Evolutionary conservation across 1,284 basidiomycete species (phyloP), one percentile per base, ranked within the genome.

Genomic region (Naganishia sp.): DNA sequence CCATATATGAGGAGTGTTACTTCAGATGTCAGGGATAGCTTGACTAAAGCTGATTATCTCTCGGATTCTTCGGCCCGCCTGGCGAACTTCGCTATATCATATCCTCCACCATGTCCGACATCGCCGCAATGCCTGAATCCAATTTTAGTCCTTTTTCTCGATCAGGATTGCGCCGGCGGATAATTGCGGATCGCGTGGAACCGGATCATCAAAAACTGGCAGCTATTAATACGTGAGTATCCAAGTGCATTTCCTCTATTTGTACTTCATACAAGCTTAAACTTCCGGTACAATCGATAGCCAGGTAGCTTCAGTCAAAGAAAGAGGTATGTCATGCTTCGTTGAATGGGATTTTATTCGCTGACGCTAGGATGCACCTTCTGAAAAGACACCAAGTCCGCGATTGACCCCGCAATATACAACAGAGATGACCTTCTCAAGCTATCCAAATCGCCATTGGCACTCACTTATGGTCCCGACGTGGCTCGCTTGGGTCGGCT

Each of bases 211-310:
- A 13, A 10, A 33, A 6, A 13, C 28, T 31, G 15, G 43, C 50
- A 16, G 31, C 46, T 15, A 46, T 60, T n/a, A 28, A 60, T n/a
- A 60, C 57, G 57, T 60, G 1, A 60, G 57, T 42, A 9, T 2
- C n/a, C 36, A 11, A 28, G 10, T 10, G 5, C 15, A 28, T 50
- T 25, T 23, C 21, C 49, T 6, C 7, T 7, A 33, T 31, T 31
- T 11, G 31, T 13, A n/a, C 50, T 53, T 2, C 16, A 23, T 3
- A 15, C 45, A 9, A 7, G 25, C 10, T 16, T 48, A 5, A n/a
- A 2, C n/a, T 15, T 23, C 1, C 16, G 16, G 18, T 48, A n/a
- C 18, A 9, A 7, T 48, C 15, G 18, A 9, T n/a, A 48, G 45
- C n/a, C 7, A 16, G 7, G 16, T 23, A 15, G 11, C 7, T 9